phyloP scores from a whole-genome alignment of 108 stramenopile species.

The Discostella stelligeroides region DNA sequence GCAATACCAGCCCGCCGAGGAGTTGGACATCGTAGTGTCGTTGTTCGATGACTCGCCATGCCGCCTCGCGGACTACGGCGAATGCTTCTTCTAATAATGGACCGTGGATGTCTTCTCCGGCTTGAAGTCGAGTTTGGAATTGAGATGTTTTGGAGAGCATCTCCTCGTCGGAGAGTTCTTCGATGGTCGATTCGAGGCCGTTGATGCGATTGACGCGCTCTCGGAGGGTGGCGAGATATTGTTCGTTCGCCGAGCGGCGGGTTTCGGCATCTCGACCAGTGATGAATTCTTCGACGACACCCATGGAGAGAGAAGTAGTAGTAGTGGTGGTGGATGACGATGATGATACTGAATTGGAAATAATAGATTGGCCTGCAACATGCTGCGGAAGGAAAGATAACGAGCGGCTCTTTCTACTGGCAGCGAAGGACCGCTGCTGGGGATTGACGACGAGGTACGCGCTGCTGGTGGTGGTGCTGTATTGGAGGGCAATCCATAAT shows the following conservation, averaged over 20 bases:
- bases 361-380: not conserved
- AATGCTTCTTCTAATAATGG: slow-evolving; percentile 89
- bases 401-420: not conserved
- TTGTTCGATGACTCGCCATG: slow-evolving; percentile 91
- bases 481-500: not conserved
- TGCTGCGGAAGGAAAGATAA: not conserved
- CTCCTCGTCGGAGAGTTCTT: slow-evolving; percentile 87
- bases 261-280: slow-evolving; percentile 57
- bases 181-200: slow-evolving; percentile 76
- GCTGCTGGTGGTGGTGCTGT: not conserved
- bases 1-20: slow-evolving; percentile 88
- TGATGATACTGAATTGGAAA: not conserved
- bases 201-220: slow-evolving; percentile 85
- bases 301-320: slow-evolving; percentile 58
- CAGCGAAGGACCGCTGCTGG: not conserved
- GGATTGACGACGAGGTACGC: not conserved
- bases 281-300: slow-evolving; percentile 84
- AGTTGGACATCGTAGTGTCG: slow-evolving; percentile 97
- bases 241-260: slow-evolving; percentile 58
- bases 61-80: slow-evolving; percentile 96
- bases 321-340: not conserved
- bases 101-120: slow-evolving; percentile 79
- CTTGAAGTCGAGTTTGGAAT: slow-evolving; percentile 66
- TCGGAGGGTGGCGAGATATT: slow-evolving; percentile 67
- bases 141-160: slow-evolving; percentile 84